Conservation (phyloP, 768 basidiomycete species). For the Boletus rubroflammeus region DNA sequence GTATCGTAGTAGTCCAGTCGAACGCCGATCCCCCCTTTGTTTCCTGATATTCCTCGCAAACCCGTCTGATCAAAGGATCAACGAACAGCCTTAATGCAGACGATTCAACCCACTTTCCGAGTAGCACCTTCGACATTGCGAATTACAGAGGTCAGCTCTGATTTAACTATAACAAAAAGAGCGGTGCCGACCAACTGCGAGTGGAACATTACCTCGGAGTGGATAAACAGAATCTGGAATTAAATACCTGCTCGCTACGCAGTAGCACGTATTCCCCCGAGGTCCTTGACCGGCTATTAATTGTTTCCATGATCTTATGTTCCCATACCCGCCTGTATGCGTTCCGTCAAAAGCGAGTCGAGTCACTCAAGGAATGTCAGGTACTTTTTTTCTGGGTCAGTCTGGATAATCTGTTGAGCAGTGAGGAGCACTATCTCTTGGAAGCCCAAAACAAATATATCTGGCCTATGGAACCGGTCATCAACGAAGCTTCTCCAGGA, state of each 20-base stretch:
- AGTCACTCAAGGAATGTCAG: background rate
- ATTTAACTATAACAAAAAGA: conserved; percentile 78
- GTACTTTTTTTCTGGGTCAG: conserved; percentile 90
- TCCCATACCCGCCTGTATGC: conserved; percentile 82
- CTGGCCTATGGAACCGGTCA: conserved; percentile 51
- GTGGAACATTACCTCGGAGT: background rate
- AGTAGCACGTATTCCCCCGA: conserved; percentile 77
- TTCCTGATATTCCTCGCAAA: conserved; percentile 90
- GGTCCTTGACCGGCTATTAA: conserved; percentile 67
- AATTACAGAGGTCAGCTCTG: conserved; percentile 71
- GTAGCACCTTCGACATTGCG: conserved; percentile 90
- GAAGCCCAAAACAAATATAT: conserved; percentile 87
- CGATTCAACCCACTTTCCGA: conserved; percentile 63
- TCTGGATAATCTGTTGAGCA: conserved; percentile 95
- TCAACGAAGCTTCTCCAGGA: conserved; percentile 25
- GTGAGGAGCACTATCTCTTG: conserved; percentile 98
- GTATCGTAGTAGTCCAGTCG: conserved; percentile 90
- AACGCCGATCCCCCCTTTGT: conserved; percentile 95
- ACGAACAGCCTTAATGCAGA: background rate
- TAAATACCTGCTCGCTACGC: conserved; percentile 82
- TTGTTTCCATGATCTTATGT: conserved; percentile 68
- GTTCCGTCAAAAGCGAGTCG: background rate
- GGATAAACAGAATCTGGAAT: background rate
- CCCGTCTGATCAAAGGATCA: conserved; percentile 57
- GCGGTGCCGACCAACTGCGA: conserved; percentile 91